Evolutionary conservation across 495 filamentous ascomycete species (phyloP), one percentile per base, ranked within the genome.

Genomic region (Hypoxylon lenormandii): DNA sequence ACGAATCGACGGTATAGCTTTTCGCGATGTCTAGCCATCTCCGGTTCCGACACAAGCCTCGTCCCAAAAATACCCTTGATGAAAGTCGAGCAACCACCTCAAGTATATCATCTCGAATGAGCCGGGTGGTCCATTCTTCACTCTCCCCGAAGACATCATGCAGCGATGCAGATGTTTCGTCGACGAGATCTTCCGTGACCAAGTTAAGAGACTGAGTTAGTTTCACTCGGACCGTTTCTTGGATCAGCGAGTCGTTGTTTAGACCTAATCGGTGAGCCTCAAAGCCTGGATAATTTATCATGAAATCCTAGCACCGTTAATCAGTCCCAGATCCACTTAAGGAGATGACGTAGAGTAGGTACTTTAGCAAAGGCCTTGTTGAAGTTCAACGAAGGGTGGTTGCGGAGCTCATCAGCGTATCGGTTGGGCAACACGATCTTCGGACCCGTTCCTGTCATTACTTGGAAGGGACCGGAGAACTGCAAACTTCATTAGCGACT

Each of bases 321-420:
- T 30, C 59, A 4, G 5, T 18, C 43, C 6, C 19, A 51, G 12
- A 50, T 4, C 4, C 4, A 7, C 30, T 2, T 23, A 26, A 28
- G 4, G 26, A 40, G 22, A 3, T 53, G 38, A 45, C 6, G 15
- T 60, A 16, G 58, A 36, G 6, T 40, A 26, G n/a, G 23, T 76
- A 82, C 81, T 64, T 79, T 82, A 30, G 60, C 65, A 48, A 78
- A 77, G 0, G 80, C 78, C 18, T 76, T 76, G 19, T 77, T 60
- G 60, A 85, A 84, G 57, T 77, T 70, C 36, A 78, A 60, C 43
- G 65, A 60, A 5, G 72, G 70, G 36, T 84, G 69, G 58, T 75
- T 83, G 60, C 84, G 84, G 50, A 85, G 64, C 68, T 86, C 84
- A 37, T 85, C 77, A 12, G 83, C 77, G 65, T 79, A 83, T 46